These are phyloP conservation scores for Pythium sukuiense DNA, from an alignment of 352 stramenopile species.

Conservation along the genomic window DNA sequence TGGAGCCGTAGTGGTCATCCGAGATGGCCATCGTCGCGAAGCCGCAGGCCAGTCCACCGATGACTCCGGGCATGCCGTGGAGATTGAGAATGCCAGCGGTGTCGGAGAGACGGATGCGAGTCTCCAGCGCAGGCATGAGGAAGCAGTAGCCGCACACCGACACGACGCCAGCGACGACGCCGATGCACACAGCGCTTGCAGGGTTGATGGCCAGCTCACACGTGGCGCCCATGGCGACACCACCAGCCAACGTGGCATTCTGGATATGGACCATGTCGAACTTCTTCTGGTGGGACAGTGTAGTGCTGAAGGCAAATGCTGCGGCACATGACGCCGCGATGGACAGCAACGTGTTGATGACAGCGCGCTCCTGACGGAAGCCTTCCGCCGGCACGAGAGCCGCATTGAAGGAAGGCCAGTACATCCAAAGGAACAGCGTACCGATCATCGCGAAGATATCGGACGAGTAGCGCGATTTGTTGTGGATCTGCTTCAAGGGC, in stretches of 20 bases:
- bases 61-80: conserved; percentile 73
- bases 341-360: conserved; percentile 80
- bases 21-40: conserved; percentile 53
- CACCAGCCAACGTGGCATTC: conserved; percentile 83
- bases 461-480: conserved; percentile 67
- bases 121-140: conserved; percentile 43
- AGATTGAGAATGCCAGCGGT: conserved; percentile 63
- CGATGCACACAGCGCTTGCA: conserved; percentile 34
- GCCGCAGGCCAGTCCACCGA: conserved; percentile 54
- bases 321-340: conserved; percentile 59
- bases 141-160: conserved; percentile 50
- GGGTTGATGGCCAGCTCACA: conserved; percentile 75
- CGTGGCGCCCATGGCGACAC: conserved; percentile 75
- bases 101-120: conserved; percentile 45
- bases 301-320: conserved; percentile 51
- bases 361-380: conserved; percentile 66
- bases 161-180: conserved; percentile 50
- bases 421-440: conserved; percentile 87
- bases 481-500: conserved; percentile 42
- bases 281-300: conserved; percentile 54
- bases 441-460: conserved; percentile 84
- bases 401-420: conserved; percentile 86
- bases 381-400: conserved; percentile 53
- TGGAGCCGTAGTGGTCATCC: conserved; percentile 51
- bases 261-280: conserved; percentile 85